These are phyloP conservation scores for Aspergillus sp. DNA, from an alignment of 2,329 filamentous ascomycete species.

Conservation along the genomic window DNA sequence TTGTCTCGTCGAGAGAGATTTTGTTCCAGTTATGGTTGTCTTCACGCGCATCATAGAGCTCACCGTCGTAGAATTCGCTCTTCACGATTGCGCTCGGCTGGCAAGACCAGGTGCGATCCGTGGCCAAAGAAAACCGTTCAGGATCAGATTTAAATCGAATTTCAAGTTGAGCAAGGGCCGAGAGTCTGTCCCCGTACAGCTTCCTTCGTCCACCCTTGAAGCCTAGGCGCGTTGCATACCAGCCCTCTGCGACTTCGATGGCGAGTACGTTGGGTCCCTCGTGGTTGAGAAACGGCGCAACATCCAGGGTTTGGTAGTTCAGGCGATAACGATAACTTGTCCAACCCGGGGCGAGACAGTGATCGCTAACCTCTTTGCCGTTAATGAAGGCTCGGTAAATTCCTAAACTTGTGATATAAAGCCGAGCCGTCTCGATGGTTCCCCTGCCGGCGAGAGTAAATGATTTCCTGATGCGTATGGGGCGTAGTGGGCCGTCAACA, in stretches of 20 bases:
- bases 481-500: not conserved
- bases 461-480: conserved; percentile 31
- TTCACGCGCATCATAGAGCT: conserved; percentile 49
- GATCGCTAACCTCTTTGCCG: conserved; percentile 39
- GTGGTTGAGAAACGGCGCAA: conserved; percentile 40
- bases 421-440: conserved; percentile 32
- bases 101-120: conserved; percentile 27
- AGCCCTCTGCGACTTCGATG: conserved; percentile 51
- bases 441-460: conserved; percentile 21
- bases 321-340: conserved; percentile 52
- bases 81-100: conserved; percentile 19
- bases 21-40: conserved; percentile 27
- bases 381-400: conserved; percentile 52
- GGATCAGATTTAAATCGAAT: conserved; percentile 14
- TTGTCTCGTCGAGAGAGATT: not conserved
- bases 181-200: conserved; percentile 23
- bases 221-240: conserved; percentile 44
- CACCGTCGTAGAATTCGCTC: conserved; percentile 54
- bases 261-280: conserved; percentile 42
- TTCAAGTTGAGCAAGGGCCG: conserved; percentile 30
- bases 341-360: conserved; percentile 47
- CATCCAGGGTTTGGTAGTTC: conserved; percentile 55
- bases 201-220: conserved; percentile 20
- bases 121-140: conserved; percentile 14
- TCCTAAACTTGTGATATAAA: conserved; percentile 51